Evolutionary conservation across 768 basidiomycete species (phyloP), one percentile per base, ranked within the genome.

Genomic region (Kwoniella pini): DNA sequence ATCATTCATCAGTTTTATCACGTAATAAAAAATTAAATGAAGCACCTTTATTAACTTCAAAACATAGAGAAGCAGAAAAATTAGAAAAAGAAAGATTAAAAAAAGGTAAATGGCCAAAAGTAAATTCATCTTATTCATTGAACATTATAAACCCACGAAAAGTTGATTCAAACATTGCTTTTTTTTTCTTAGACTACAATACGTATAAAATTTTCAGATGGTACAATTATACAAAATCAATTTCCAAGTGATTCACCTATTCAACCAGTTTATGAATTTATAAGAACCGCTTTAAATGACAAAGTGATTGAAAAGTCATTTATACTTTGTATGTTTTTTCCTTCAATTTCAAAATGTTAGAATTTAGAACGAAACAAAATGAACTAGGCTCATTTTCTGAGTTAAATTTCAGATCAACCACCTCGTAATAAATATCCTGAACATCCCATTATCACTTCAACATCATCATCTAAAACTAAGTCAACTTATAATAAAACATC

Each of bases 261-360:
- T 31, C 75, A 74, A 51, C 69, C 75, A 1, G 73, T 78, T 0
- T 78, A 78, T 54, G 66, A 64, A 6, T 78, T 78, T 53, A 75
- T 78, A 5, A 46, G 77, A 38, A 61, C 68, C 1, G 61, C 71
- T 12, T 59, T 78, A 21, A 38, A 42, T 22, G 62, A 69, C 11
- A 51, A 62, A 38, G 66, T 63, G 17, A 52, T 60, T 3, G 27
- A 48, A 12, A 71, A 75, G 43, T 62, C 71, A 2, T 78, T 78
- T 62, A 66, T 71, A 26, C 66, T 78, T 3, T 78, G 76, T 77
- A 51, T 19, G 76, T 65, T 21, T 57, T 17, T 10, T 17, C 24
- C 38, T 44, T 45, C 42, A n/a, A 9, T 24, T 13, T 17, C 1
- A 24, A 40, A 7, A 7, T 36, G 7, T 36, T 7, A 36, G 33